These are phyloP conservation scores for Pezizomycotina sp. DNA, from an alignment of 2,329 filamentous ascomycete genomes.

Conservation along the genomic window DNA sequence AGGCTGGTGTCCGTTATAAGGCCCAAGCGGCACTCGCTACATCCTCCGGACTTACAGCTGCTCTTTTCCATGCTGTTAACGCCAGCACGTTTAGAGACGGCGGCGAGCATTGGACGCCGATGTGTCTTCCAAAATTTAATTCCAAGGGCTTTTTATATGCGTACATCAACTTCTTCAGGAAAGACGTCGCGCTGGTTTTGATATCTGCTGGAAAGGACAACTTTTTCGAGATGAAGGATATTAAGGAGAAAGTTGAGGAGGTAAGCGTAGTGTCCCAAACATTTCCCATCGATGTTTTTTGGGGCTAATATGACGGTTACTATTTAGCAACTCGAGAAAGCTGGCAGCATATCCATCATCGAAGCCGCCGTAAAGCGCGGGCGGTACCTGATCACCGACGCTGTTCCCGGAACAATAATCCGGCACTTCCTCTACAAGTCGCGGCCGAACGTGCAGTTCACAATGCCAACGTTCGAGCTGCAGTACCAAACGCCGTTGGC, in stretches of 20 bases:
- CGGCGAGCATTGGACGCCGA: constrained; percentile 95
- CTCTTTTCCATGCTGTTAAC: constrained; percentile 99
- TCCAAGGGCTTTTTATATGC: constrained; percentile 94
- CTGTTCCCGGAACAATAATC: constrained; percentile 59
- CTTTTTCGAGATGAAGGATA: constrained; percentile 73
- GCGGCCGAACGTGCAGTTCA: constrained; percentile 84
- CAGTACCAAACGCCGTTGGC: constrained; percentile 46
- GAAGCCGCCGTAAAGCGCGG: constrained; percentile 52
- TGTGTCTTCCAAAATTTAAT: constrained; percentile 93
- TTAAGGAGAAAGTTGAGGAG: constrained; percentile 44
- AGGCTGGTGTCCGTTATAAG: constrained; percentile 86
- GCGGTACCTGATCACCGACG: constrained; percentile 53
- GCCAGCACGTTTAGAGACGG: constrained; percentile 73
- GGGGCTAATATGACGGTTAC: too few species aligned
- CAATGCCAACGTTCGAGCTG: constrained; percentile 66
- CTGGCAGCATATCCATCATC: constrained; percentile 59
- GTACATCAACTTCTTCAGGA: constrained; percentile 92
- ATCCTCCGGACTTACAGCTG: constrained; percentile 85
- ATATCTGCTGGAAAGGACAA: constrained; percentile 87
- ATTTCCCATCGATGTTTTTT: neutral
- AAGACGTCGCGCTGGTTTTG: constrained; percentile 77
- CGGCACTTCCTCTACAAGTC: constrained; percentile 95
- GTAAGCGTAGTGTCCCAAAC: constrained; percentile 28
- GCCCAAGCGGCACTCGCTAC: constrained; percentile 84
- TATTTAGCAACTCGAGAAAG: constrained; percentile 56